phyloP scores from a whole-genome alignment of 1,284 basidiomycete genomes.

The Sanghuangporus baumii region DNA sequence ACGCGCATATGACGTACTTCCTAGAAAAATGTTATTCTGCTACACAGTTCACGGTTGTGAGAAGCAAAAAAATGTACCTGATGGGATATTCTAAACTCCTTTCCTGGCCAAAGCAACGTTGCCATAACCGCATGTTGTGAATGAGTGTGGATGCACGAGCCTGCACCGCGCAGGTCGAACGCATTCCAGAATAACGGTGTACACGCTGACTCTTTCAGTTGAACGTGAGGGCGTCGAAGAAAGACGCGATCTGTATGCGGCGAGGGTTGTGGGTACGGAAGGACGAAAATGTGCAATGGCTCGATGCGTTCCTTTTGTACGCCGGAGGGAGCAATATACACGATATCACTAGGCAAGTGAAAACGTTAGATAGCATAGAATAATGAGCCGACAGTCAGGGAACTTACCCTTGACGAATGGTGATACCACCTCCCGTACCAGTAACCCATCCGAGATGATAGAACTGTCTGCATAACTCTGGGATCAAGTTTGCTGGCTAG shows the following conservation, averaged over 20 bases:
- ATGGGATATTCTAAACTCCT: constrained; percentile 73
- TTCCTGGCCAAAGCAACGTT: constrained; percentile 67
- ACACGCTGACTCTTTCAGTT: constrained; percentile 76
- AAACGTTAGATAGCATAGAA: background rate
- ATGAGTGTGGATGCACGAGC: constrained; percentile 85
- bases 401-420: constrained; percentile 60
- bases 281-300: constrained; percentile 76
- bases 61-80: constrained; percentile 37
- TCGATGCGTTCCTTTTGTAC: constrained; percentile 85
- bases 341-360: constrained; percentile 25
- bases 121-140: constrained; percentile 84
- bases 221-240: constrained; percentile 60
- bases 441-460: constrained; percentile 52
- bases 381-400: background rate
- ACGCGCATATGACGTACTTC: constrained; percentile 29
- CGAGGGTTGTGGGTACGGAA: constrained; percentile 71
- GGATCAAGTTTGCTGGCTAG: constrained; percentile 51
- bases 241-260: constrained; percentile 66
- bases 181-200: constrained; percentile 92
- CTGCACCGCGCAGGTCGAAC: constrained; percentile 70
- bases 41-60: constrained; percentile 13
- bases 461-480: constrained; percentile 37
- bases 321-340: constrained; percentile 82
- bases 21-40: constrained; percentile 21
- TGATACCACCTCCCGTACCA: constrained; percentile 55